phyloP scores from a whole-genome alignment of 345 rosid genomes.

The Aegle marmelos region DNA sequence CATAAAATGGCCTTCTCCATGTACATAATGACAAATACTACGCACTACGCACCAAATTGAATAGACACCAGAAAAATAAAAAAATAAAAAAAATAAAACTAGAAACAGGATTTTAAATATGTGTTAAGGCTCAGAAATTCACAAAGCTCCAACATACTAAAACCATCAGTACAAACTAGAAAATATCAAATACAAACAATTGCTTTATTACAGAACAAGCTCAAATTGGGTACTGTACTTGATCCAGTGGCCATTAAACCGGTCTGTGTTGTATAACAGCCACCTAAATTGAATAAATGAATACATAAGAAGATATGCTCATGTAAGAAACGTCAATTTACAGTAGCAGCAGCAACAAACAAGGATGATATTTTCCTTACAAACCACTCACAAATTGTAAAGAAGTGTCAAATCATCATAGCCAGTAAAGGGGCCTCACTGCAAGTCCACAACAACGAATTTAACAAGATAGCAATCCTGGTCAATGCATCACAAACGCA shows the following conservation, averaged over 20 bases:
- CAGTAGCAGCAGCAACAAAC: not conserved
- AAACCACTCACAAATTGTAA: not conserved
- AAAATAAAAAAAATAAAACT: not conserved
- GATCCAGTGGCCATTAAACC: not conserved
- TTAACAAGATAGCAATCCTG: not conserved
- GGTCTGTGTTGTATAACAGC: not conserved
- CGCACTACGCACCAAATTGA: not conserved
- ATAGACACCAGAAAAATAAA: not conserved
- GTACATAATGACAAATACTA: too few species aligned
- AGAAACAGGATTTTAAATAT: not conserved
- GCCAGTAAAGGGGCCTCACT: not conserved
- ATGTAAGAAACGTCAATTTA: not conserved
- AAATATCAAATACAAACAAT: not conserved
- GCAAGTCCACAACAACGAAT: conserved; percentile 3
- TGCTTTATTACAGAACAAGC: not conserved
- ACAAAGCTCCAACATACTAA: not conserved
- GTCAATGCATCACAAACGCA: conserved; percentile 3
- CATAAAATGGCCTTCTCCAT: too few species aligned
- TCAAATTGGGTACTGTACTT: not conserved
- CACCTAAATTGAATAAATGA: not conserved
- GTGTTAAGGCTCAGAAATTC: not conserved
- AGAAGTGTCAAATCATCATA: not conserved
- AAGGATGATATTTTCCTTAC: conserved; percentile 3
- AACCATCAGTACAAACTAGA: not conserved
- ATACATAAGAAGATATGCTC: not conserved